A percentile compares a stretch with the other conserved stretches of the same genome.
phyloP scores from a whole-genome alignment of 805 yeast genomes.

The Saccharomyces eubayanus region DNA sequence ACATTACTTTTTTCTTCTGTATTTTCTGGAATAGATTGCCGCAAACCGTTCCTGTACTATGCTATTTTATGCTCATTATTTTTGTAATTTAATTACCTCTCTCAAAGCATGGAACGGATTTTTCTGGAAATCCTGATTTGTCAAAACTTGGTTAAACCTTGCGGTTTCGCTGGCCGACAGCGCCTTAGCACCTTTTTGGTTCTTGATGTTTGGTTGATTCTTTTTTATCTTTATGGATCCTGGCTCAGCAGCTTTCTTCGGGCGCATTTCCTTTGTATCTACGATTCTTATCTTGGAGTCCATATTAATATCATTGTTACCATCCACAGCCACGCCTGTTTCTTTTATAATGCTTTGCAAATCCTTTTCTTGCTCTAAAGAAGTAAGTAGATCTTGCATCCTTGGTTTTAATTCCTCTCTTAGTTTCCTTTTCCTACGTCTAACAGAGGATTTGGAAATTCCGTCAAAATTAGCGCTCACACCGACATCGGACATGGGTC shows the following conservation, averaged over 20 bases:
- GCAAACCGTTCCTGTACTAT: background rate
- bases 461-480: slow-evolving; percentile 32
- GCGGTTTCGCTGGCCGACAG: slow-evolving; percentile 51
- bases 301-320: slow-evolving; percentile 11
- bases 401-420: slow-evolving; percentile 60
- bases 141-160: slow-evolving; percentile 51
- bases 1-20: background rate
- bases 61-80: slow-evolving; percentile 4
- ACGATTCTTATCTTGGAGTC: slow-evolving; percentile 5
- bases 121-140: slow-evolving; percentile 44
- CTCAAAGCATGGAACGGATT: slow-evolving; percentile 61
- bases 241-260: slow-evolving; percentile 8
- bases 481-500: slow-evolving; percentile 1
- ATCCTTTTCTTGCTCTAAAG: slow-evolving; percentile 35
- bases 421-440: slow-evolving; percentile 55
- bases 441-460: slow-evolving; percentile 56
- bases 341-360: slow-evolving; percentile 12
- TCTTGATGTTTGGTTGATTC: slow-evolving; percentile 48
- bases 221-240: slow-evolving; percentile 19
- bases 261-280: slow-evolving; percentile 1
- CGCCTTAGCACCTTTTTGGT: slow-evolving; percentile 44
- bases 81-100: slow-evolving; percentile 42
- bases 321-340: slow-evolving; percentile 8
- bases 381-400: slow-evolving; percentile 52
- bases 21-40: background rate